Evolutionary conservation across 768 basidiomycete species (phyloP), one percentile per base, ranked within the genome.

Genomic region (Megacollybia marginata): DNA sequence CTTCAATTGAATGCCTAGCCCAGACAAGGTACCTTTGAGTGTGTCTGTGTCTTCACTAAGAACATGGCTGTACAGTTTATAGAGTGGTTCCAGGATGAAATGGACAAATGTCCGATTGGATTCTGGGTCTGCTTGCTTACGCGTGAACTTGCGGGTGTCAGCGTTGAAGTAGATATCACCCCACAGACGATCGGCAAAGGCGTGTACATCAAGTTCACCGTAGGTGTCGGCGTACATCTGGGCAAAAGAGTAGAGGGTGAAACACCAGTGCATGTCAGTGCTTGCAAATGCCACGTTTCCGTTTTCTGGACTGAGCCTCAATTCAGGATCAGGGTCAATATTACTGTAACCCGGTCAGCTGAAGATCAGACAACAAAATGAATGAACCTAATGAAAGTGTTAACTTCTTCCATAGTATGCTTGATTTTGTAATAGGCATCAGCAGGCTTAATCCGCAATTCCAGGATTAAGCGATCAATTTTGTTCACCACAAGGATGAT

Each of bases 341-440:
- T 79, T 72, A 57, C 87, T 88, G 51, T 16, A 9, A 47, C 34
- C 18, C 16, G 46, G 10, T 44, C 9, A 33, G 42, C 9, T 51
- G 23, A 28, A 6, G 23, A 6, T 6, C 23, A 28, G 23, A 44
- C 18, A 20, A 19, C 44, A 18, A 40, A 33, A 33, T 33, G 12
- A 5, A 47, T 12, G 53, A 49, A 92, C 91, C 91, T 87, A 62
- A 99, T 97, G 65, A 94, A 86, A 1, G 85, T 89, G 65, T 99
- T 99, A 47, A 99, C 85, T 65, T 99, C 96, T 63, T 99, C 96
- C 49, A 99, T 95, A 2, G 94, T 97, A 64, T 98, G 95, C 66
- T 92, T 95, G 56, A 99, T 92, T 75, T 99, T 99, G 72, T 94
- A 97, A 72, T 91, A 99, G 0, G 96, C 96, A 59, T 99, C 96